Evolutionary conservation across 352 stramenopile species (phyloP).

Genomic region (Phytophthora syringae): DNA sequence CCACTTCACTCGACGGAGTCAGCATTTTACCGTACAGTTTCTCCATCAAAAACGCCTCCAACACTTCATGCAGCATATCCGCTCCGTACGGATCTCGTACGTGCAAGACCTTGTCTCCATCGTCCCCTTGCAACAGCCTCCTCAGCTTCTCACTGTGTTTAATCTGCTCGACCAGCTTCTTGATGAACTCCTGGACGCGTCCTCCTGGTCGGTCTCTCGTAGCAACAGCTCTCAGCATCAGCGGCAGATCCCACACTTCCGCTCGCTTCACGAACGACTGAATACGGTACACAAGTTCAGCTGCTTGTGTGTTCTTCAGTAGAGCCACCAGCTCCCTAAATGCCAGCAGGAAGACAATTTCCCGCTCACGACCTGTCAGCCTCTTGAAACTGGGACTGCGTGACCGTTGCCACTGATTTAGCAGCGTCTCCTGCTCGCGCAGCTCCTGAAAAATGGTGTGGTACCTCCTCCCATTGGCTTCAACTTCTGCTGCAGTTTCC

Average conservation of each 20-base stretch:
- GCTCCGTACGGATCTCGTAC: constrained; percentile 45
- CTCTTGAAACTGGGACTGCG: constrained; percentile 39
- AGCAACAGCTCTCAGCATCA: constrained; percentile 50
- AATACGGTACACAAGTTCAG: constrained; percentile 82
- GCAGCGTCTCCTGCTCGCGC: constrained; percentile 35
- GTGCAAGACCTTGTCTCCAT: constrained; percentile 34
- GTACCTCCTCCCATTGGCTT: constrained; percentile 24
- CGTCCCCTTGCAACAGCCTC: constrained; percentile 34
- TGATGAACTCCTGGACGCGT: constrained; percentile 69
- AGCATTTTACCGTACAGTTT: constrained; percentile 86
- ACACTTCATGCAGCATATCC: constrained; percentile 63
- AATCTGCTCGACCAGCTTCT: constrained; percentile 66
- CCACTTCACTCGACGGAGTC: constrained; percentile 47
- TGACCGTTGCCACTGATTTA: constrained; percentile 54
- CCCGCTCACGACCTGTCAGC: constrained; percentile 47
- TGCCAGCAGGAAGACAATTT: constrained; percentile 65
- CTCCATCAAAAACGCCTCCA: constrained; percentile 92
- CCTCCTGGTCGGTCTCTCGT: constrained; percentile 55
- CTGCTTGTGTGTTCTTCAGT: constrained; percentile 65
- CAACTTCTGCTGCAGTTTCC: neutral
- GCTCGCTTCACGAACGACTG: constrained; percentile 77
- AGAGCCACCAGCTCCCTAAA: constrained; percentile 66
- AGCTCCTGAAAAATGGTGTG: constrained; percentile 61
- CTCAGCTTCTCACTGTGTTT: constrained; percentile 44
- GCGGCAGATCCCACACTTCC: constrained; percentile 57